phyloP scores from a whole-genome alignment of 305 asterid species.

The Solanum aculeatissimum region DNA sequence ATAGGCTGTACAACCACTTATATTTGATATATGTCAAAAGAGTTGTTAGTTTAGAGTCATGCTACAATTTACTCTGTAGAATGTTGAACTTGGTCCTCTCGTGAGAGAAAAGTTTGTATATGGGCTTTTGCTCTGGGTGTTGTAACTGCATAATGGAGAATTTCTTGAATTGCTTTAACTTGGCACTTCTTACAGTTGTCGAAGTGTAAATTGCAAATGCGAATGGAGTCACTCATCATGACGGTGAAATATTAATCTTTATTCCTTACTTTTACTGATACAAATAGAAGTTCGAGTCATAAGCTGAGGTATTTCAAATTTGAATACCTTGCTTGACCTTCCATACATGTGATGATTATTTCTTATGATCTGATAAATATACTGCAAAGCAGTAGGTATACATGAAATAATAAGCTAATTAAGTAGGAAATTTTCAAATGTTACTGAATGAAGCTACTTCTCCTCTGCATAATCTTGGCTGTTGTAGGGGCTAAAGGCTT shows the following conservation, averaged over 20 bases:
- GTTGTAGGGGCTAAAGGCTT: constrained; percentile 75
- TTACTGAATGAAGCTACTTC: background rate
- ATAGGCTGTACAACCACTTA: background rate
- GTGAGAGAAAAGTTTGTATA: background rate
- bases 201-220: background rate
- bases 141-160: background rate
- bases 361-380: background rate
- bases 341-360: background rate
- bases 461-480: constrained; percentile 61
- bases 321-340: background rate
- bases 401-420: background rate
- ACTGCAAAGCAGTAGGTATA: background rate
- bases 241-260: background rate
- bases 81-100: background rate
- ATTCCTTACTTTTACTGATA: background rate
- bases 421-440: background rate
- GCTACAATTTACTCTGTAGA: background rate
- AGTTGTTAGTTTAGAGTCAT: background rate
- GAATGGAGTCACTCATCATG: background rate
- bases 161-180: background rate
- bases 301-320: background rate
- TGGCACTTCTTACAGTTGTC: background rate
- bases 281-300: background rate
- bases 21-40: background rate
- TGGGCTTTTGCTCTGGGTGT: background rate